Conservation (phyloP, 257 asterid genomes). For the Rehmannia glutinosa region DNA sequence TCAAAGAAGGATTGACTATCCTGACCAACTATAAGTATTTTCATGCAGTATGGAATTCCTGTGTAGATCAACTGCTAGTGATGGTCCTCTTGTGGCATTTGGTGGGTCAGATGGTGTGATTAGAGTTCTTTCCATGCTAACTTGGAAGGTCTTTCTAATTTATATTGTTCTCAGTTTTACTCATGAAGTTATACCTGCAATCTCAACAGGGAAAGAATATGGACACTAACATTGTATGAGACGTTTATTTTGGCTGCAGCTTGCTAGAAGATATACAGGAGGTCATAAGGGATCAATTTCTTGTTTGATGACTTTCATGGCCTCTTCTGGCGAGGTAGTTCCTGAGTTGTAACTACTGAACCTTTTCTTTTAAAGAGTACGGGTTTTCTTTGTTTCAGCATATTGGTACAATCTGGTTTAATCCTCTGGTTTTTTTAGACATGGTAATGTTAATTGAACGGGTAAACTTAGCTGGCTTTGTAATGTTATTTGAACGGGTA, state of each 20-base stretch:
- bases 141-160: constrained; percentile 76
- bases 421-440: background rate
- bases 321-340: constrained; percentile 91
- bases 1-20: constrained; percentile 17
- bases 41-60: constrained; percentile 84
- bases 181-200: constrained; percentile 1
- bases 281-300: constrained; percentile 93
- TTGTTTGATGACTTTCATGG: constrained; percentile 92
- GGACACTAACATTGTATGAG: constrained; percentile 7
- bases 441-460: background rate
- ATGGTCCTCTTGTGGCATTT: constrained; percentile 98
- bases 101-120: constrained; percentile 98
- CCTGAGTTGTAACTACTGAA: background rate
- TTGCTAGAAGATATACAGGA: constrained; percentile 93
- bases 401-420: background rate
- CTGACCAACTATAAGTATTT: constrained; percentile 23
- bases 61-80: constrained; percentile 61
- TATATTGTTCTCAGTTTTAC: constrained; percentile 18
- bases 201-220: background rate
- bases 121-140: constrained; percentile 96
- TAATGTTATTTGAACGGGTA: background rate
- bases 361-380: background rate
- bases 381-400: constrained; percentile 1
- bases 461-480: background rate
- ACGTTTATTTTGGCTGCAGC: constrained; percentile 41